Base-by-base conservation (phyloP, 805 yeast genomes). In the Candida tallmaniae region DNA sequence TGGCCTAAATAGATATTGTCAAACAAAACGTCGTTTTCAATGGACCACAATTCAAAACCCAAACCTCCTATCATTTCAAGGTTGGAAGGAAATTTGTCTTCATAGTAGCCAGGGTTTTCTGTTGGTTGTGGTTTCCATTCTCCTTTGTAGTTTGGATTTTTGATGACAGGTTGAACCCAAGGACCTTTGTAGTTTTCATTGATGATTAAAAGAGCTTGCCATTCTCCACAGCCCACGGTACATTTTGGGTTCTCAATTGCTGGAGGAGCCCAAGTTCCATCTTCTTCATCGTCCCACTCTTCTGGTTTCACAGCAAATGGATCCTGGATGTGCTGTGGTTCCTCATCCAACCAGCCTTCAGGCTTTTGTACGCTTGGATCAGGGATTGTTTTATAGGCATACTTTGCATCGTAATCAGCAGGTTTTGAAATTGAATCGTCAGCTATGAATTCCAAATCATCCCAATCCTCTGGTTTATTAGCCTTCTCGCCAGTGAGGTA, bases 31-130 rank as follows among this genome's bases (percentile, higher is more conserved):
- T 83, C 75, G 27, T 70, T 68, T 44, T 84, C 80, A 80, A 88
- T 82, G 30, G 90, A 75, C 95, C 96, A 88, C 43, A 88, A 65
- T 58, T 88, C 97, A 51, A 89, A 84, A 6, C 95, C 96, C 29
- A 87, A 48, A 8, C 83, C 95, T 16, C 88, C 89, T 43, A 86
- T 75, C 22, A 79, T 75, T 46, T 76, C 80, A 38, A 81, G 57
- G 44, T 78, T 65, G 8, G 81, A 65, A 4, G 93, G 88, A 4
- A 48, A 61, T 0, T 35, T 32, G 49, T 80, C 86, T 46, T 74
- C 79, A 45, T 57, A 74, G 57, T 71, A 85, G 23, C 75, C 68
- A 5, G 96, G 95, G 52, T 88, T 89, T 12, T 76, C 57, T 41
- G 83, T 73, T 45, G 47, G 51, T 33, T 73, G 71, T 23, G 94